phyloP scores from a whole-genome alignment of 2,329 filamentous ascomycete species.

The Trichothecium roseum region DNA sequence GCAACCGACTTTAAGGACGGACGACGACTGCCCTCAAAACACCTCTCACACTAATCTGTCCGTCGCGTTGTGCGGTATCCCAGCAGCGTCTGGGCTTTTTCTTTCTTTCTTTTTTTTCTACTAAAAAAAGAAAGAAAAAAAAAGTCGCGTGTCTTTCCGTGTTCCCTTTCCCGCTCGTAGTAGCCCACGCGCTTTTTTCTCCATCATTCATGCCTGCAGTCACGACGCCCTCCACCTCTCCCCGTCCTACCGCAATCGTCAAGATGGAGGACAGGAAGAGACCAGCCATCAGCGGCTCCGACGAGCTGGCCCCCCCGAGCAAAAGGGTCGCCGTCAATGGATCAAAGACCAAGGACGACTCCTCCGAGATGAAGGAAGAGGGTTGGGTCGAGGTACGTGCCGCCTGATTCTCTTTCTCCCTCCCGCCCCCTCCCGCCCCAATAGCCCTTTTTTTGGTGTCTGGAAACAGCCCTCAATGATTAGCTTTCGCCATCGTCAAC shows the following conservation, averaged over 20 bases:
- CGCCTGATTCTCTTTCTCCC: conserved; percentile 20
- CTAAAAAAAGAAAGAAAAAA: too few species aligned
- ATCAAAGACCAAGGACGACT: conserved; percentile 44
- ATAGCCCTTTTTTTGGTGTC: background rate
- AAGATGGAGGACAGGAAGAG: conserved; percentile 99
- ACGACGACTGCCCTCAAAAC: conserved; percentile 24
- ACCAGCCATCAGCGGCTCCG: conserved; percentile 68
- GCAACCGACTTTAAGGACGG: conserved; percentile 18
- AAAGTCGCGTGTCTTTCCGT: too few species aligned
- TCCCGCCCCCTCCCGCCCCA: background rate
- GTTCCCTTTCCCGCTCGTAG: background rate
- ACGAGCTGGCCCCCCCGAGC: conserved; percentile 77
- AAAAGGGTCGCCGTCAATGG: conserved; percentile 92
- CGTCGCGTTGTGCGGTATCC: conserved; percentile 7
- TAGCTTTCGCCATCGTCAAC: too few species aligned
- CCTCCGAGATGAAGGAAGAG: conserved; percentile 46
- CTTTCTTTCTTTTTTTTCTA: too few species aligned
- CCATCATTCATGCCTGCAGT: conserved; percentile 62
- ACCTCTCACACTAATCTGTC: conserved; percentile 10
- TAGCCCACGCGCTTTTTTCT: conserved; percentile 1
- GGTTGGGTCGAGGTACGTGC: conserved; percentile 57
- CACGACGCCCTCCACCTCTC: conserved; percentile 57
- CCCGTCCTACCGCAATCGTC: conserved; percentile 71
- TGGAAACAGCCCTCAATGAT: too few species aligned
- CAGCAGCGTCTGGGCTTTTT: too few species aligned